Conservation (phyloP, 495 filamentous ascomycete species). For the Thozetella sp. region DNA sequence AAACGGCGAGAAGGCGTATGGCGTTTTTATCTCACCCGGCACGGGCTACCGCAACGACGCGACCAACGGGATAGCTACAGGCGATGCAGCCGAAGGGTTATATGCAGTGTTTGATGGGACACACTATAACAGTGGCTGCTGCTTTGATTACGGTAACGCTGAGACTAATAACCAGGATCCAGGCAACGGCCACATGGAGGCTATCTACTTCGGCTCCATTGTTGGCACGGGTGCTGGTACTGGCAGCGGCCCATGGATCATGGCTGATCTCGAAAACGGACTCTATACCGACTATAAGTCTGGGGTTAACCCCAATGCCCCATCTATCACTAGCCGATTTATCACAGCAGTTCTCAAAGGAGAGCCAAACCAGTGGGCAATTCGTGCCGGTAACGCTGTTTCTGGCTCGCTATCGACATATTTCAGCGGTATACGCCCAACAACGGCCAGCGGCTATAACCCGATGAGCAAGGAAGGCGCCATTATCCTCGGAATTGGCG, state of each 20-base stretch:
- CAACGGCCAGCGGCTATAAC: constrained; percentile 48
- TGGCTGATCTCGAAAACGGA: constrained; percentile 65
- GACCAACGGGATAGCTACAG: constrained; percentile 49
- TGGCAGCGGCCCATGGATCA: constrained; percentile 60
- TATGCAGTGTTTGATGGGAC: constrained; percentile 63
- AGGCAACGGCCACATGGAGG: constrained; percentile 62
- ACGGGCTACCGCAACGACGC: constrained; percentile 58
- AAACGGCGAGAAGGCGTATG: constrained; percentile 60
- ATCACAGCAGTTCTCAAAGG: constrained; percentile 54
- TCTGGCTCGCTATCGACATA: constrained; percentile 57
- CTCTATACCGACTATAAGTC: constrained; percentile 52
- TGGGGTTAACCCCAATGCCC: constrained; percentile 40
- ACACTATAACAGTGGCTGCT: constrained; percentile 60
- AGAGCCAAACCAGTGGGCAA: constrained; percentile 48
- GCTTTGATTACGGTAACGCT: constrained; percentile 65
- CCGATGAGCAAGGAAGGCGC: constrained; percentile 62
- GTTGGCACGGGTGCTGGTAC: constrained; percentile 53
- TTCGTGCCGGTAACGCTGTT: constrained; percentile 53
- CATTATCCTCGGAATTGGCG: constrained; percentile 48
- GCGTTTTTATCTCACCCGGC: constrained; percentile 57
- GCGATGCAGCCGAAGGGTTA: constrained; percentile 55
- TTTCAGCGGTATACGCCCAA: constrained; percentile 54
- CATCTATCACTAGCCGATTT: constrained; percentile 51
- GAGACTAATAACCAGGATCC: constrained; percentile 55
- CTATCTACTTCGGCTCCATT: constrained; percentile 57